phyloP scores from a whole-genome alignment of 2,329 filamentous ascomycete species.

The Furcasterigmium furcatum region DNA sequence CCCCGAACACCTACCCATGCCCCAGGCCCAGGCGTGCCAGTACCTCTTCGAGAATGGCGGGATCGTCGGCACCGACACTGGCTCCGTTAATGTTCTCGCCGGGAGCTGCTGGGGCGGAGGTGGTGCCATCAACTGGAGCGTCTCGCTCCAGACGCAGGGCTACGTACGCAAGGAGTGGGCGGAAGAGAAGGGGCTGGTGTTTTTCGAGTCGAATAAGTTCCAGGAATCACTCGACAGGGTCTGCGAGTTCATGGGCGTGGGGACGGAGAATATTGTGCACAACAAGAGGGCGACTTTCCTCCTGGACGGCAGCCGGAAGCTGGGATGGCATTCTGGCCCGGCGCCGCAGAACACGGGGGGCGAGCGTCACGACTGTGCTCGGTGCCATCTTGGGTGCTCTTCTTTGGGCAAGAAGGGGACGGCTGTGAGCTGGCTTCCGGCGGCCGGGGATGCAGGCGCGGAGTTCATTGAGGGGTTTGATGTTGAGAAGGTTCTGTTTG shows the following conservation, averaged over 20 bases:
- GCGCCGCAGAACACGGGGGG: conserved; percentile 80
- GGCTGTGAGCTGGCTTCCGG: conserved; percentile 71
- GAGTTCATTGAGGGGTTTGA: conserved; percentile 81
- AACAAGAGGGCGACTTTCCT: conserved; percentile 69
- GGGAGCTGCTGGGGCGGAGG: conserved; percentile 82
- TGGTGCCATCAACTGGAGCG: conserved; percentile 84
- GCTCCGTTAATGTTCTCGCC: conserved; percentile 57
- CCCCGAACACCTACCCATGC: conserved; percentile 72
- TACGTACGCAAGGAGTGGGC: conserved; percentile 83
- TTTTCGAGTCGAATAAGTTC: conserved; percentile 72
- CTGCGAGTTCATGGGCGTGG: conserved; percentile 74
- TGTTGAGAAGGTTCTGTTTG: conserved; percentile 69
- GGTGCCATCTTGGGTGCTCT: conserved; percentile 58
- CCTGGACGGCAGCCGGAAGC: conserved; percentile 69
- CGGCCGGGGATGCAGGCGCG: conserved; percentile 74
- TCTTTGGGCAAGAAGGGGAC: conserved; percentile 77
- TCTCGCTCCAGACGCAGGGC: conserved; percentile 62
- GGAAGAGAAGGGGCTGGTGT: conserved; percentile 56
- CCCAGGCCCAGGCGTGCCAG: conserved; percentile 52
- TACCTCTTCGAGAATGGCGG: conserved; percentile 72
- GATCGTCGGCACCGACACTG: conserved; percentile 51
- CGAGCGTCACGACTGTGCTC: conserved; percentile 70
- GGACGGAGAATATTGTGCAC: conserved; percentile 62
- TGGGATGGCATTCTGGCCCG: conserved; percentile 66
- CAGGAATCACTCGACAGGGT: conserved; percentile 79